Evolutionary conservation across 805 yeast genomes (phyloP).

Genomic region (Saturnispora hagleri): DNA sequence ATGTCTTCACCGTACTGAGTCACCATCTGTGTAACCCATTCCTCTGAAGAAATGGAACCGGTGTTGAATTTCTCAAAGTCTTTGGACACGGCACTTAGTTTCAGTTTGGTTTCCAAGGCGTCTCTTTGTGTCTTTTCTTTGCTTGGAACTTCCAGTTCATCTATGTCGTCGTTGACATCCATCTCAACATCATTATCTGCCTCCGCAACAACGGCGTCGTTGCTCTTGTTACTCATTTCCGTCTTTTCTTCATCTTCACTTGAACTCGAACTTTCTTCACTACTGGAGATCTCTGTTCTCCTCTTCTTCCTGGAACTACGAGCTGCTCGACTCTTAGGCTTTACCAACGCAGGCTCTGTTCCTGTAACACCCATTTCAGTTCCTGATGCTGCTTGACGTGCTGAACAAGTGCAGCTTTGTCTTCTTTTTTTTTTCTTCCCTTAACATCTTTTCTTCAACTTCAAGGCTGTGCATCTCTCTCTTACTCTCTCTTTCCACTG

Average conservation of each 20-base stretch:
- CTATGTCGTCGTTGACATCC: background rate
- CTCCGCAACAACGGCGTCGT: constrained; percentile 2
- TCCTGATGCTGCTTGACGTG: background rate
- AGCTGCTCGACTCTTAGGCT: background rate
- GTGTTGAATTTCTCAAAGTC: background rate
- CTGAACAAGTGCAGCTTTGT: background rate
- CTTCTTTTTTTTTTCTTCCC: background rate
- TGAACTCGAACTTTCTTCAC: constrained; percentile 21
- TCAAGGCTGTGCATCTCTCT: background rate
- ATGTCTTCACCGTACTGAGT: constrained; percentile 52
- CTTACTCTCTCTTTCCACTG: background rate
- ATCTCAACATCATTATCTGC: background rate
- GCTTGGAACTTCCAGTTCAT: background rate
- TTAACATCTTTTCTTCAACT: background rate
- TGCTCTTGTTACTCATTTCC: constrained; percentile 12
- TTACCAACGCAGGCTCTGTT: background rate
- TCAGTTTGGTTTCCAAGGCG: constrained; percentile 4
- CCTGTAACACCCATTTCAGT: background rate
- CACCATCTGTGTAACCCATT: constrained; percentile 33
- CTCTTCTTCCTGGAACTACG: constrained; percentile 62
- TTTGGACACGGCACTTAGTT: background rate
- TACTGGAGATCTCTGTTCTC: constrained; percentile 69
- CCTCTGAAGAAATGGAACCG: constrained; percentile 3
- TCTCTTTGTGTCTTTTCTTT: constrained; percentile 2
- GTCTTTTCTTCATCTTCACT: constrained; percentile 5